phyloP scores from a whole-genome alignment of 352 stramenopile genomes.

The Globisporangium rhizosaccharum region DNA sequence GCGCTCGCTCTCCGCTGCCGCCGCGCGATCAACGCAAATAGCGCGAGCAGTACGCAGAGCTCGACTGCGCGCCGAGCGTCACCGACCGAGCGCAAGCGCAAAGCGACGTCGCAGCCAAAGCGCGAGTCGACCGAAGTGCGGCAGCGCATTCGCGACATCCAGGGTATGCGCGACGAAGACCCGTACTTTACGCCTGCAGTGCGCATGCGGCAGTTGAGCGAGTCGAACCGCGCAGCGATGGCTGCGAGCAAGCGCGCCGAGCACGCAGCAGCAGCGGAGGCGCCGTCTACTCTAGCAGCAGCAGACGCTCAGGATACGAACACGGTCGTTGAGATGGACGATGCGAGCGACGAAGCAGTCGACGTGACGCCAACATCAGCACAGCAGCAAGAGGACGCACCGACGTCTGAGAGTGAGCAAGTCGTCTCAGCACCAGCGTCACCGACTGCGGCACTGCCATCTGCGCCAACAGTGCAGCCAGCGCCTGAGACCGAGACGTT shows the following conservation, averaged over 20 bases:
- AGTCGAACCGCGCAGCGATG: constrained; percentile 7
- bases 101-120: constrained; percentile 7
- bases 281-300: neutral
- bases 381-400: neutral
- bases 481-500: constrained; percentile 4
- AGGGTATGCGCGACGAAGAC: constrained; percentile 63
- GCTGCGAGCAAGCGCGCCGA: constrained; percentile 18
- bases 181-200: constrained; percentile 33
- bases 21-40: constrained; percentile 12
- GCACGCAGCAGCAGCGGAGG: constrained; percentile 10
- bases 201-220: constrained; percentile 34
- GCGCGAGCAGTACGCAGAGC: neutral
- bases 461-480: neutral
- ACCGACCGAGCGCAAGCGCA: neutral
- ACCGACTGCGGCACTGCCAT: neutral
- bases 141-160: constrained; percentile 56
- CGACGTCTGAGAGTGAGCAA: too few relatives aligned
- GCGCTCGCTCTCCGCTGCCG: constrained; percentile 29
- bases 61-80: neutral
- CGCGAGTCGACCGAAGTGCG: constrained; percentile 22
- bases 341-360: neutral
- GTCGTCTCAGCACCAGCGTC: neutral
- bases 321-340: neutral
- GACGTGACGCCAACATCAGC: neutral
- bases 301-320: neutral